Conservation (phyloP, 768 basidiomycete species). For the Scleroderma bovista region DNA sequence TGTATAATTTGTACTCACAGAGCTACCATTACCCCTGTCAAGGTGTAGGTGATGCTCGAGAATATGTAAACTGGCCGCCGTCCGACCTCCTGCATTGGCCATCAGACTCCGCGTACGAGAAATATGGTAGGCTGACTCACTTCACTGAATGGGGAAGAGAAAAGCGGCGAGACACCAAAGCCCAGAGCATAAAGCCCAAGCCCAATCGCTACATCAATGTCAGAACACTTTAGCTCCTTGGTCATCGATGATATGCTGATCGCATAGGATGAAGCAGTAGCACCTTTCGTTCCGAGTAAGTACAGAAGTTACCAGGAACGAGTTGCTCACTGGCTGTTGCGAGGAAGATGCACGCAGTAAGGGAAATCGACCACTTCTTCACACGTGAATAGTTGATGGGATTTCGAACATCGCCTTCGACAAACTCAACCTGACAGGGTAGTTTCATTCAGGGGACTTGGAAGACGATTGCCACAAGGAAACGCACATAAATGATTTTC, state of each 20-base stretch:
- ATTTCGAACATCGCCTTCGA: constrained; percentile 33
- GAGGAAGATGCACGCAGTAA: constrained; percentile 23
- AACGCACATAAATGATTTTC: constrained; percentile 8
- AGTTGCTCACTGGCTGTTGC: constrained; percentile 14
- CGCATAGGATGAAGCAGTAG: constrained; percentile 45
- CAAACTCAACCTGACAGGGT: constrained; percentile 34
- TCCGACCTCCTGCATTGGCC: constrained; percentile 48
- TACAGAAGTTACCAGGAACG: not conserved
- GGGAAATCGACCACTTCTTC: constrained; percentile 41
- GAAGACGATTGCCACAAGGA: not conserved
- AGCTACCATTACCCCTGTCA: constrained; percentile 42
- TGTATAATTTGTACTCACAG: constrained; percentile 22
- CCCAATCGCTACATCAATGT: constrained; percentile 41
- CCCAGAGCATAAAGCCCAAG: constrained; percentile 52
- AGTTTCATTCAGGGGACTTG: constrained; percentile 1
- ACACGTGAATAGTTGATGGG: constrained; percentile 31
- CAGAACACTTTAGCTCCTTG: constrained; percentile 36
- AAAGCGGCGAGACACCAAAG: constrained; percentile 54
- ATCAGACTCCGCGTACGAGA: not conserved
- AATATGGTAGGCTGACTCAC: constrained; percentile 5
- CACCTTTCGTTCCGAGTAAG: constrained; percentile 32
- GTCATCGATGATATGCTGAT: constrained; percentile 54
- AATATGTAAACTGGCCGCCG: constrained; percentile 54
- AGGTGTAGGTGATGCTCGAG: constrained; percentile 43
- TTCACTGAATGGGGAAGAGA: constrained; percentile 66